Conservation (phyloP, 129 eudicot species). For the Artemisia annua region DNA sequence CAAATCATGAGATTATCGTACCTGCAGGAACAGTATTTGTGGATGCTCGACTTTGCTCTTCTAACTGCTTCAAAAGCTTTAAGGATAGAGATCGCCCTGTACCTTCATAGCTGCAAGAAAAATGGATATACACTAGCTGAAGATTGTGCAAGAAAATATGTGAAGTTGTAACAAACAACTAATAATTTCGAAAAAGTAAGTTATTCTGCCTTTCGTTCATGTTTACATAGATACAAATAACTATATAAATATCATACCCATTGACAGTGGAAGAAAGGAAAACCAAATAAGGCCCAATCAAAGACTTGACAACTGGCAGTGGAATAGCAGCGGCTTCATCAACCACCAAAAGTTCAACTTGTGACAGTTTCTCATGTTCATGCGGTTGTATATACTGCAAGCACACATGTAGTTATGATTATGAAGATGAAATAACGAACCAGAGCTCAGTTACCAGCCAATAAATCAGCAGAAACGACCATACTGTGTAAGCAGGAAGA, state of each 20-base stretch:
- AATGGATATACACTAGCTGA: background rate
- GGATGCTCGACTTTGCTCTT: conserved; percentile 65
- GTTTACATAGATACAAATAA: too few relatives aligned
- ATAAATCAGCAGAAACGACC: background rate
- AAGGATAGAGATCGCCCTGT: conserved; percentile 83
- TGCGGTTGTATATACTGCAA: conserved; percentile 81
- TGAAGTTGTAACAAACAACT: conserved; percentile 5
- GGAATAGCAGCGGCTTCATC: conserved; percentile 99
- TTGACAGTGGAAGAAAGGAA: conserved; percentile 92
- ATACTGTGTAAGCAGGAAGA: background rate
- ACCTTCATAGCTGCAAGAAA: conserved; percentile 73
- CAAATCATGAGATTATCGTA: conserved; percentile 20
- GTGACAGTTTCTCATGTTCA: conserved; percentile 82
- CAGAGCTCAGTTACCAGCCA: background rate
- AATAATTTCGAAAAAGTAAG: background rate
- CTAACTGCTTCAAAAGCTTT: conserved; percentile 78
- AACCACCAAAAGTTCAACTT: conserved; percentile 90
- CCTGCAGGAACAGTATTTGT: conserved; percentile 59
- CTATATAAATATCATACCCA: conserved; percentile 44
- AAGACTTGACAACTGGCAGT: conserved; percentile 81
- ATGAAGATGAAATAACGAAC: background rate
- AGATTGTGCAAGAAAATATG: background rate
- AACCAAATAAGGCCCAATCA: conserved; percentile 87
- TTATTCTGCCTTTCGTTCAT: background rate
- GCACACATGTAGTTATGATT: background rate